Evolutionary conservation across 768 basidiomycete genomes (phyloP).

Genomic region (Auricularia auricula-judae): DNA sequence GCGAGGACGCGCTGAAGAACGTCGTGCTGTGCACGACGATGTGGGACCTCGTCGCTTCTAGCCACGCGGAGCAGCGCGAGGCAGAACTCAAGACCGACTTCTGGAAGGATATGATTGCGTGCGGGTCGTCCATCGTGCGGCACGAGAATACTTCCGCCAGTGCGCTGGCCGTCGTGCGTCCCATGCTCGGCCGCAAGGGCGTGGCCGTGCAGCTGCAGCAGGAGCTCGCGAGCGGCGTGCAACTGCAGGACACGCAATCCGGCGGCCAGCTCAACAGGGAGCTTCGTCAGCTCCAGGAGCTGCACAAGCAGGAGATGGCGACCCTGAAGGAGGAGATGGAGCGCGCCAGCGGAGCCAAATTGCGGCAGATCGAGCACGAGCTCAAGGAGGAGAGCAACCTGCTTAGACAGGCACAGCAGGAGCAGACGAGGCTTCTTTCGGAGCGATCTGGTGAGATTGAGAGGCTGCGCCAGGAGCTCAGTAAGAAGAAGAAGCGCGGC

Average conservation of each 20-base stretch:
- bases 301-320: not conserved
- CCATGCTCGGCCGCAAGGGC: conserved; percentile 6
- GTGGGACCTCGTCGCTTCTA: conserved; percentile 33
- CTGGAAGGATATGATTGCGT: conserved; percentile 41
- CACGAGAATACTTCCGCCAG: conserved; percentile 13
- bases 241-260: not conserved
- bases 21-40: conserved; percentile 45
- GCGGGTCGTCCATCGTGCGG: conserved; percentile 28
- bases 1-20: conserved; percentile 35
- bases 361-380: not conserved
- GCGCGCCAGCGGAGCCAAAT: not conserved
- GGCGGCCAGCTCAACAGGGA: not conserved
- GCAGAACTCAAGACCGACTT: conserved; percentile 33
- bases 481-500: not conserved
- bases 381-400: not conserved
- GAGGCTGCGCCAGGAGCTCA: not conserved
- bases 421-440: not conserved
- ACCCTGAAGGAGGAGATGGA: not conserved
- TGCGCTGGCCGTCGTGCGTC: conserved; percentile 20
- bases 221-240: not conserved
- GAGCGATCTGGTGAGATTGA: not conserved
- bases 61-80: conserved; percentile 25
- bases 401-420: not conserved
- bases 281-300: not conserved
- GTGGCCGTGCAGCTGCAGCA: not conserved